These are phyloP conservation scores for Fulvia fulva DNA, from an alignment of 2,329 filamentous ascomycete genomes.

Conservation along the genomic window DNA sequence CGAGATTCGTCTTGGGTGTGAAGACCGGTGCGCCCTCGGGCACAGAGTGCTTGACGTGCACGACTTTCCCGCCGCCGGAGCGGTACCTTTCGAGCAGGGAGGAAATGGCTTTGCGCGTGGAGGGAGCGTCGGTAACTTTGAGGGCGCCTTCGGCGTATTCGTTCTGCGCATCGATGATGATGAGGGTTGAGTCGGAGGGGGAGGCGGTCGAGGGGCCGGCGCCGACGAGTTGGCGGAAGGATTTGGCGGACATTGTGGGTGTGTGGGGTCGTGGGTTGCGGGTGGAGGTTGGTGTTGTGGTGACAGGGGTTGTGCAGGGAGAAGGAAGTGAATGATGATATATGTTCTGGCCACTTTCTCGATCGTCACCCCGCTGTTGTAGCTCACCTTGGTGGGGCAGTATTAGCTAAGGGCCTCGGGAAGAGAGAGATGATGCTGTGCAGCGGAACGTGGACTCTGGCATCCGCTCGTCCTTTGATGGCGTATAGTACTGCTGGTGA, in stretches of 20 bases:
- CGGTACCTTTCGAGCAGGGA: conserved; percentile 59
- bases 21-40: conserved; percentile 63
- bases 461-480: neutral
- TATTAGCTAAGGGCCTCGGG: neutral
- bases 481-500: neutral
- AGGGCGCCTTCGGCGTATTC: conserved; percentile 61
- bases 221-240: conserved; percentile 54
- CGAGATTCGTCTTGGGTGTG: conserved; percentile 58
- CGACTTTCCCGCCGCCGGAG: conserved; percentile 49
- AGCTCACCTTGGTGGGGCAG: neutral
- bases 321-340: neutral
- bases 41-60: conserved; percentile 59
- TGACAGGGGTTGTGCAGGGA: neutral
- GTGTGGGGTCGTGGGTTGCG: neutral
- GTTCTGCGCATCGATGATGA: conserved; percentile 70
- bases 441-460: neutral
- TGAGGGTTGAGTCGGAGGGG: conserved; percentile 54
- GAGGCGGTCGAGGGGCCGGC: conserved; percentile 54
- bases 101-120: conserved; percentile 55
- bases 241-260: conserved; percentile 22
- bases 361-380: neutral
- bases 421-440: neutral
- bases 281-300: neutral
- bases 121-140: conserved; percentile 50
- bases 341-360: too few species aligned